Percentiles rank a stretch among this genome's conserved stretches.
Conservation (phyloP, 2,329 filamentous ascomycete genomes). For the Talaromyces rugulosus region DNA sequence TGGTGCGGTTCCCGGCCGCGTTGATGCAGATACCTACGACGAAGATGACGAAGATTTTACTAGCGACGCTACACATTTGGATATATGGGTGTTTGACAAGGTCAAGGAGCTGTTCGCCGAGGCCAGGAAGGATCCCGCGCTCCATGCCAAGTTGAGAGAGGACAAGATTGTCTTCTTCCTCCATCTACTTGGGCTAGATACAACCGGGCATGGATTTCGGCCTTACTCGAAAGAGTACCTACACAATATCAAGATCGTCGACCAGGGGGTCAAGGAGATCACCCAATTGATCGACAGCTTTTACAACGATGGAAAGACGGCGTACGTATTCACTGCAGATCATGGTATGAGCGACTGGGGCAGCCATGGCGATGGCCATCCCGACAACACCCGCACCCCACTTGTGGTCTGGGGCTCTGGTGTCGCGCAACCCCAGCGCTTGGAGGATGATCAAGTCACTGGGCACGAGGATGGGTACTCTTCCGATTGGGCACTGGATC, state of each 20-base stretch:
- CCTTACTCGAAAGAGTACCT: conserved; percentile 96
- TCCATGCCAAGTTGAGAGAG: conserved; percentile 68
- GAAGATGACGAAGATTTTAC: conserved; percentile 89
- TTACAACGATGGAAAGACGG: conserved; percentile 77
- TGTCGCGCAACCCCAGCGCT: conserved; percentile 67
- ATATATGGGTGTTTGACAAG: conserved; percentile 93
- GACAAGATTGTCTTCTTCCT: conserved; percentile 94
- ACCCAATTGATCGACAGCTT: conserved; percentile 78
- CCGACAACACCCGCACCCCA: conserved; percentile 92
- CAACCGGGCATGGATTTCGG: conserved; percentile 76
- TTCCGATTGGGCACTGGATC: conserved; percentile 77
- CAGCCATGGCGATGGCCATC: conserved; percentile 97
- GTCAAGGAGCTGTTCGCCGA: conserved; percentile 82
- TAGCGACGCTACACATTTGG: conserved; percentile 71
- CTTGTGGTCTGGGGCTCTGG: conserved; percentile 92
- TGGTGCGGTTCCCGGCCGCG: conserved; percentile 79
- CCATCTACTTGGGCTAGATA: conserved; percentile 88
- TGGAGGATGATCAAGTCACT: conserved; percentile 55
- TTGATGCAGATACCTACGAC: conserved; percentile 81
- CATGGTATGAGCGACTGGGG: conserved; percentile 99
- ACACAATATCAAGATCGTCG: conserved; percentile 89
- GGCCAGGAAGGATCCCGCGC: conserved; percentile 70
- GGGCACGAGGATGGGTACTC: conserved; percentile 89
- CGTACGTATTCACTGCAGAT: conserved; percentile 95
- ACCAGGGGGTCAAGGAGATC: conserved; percentile 82